phyloP scores from a whole-genome alignment of 108 stramenopile genomes.

The Chaetoceros tenuissimus region DNA sequence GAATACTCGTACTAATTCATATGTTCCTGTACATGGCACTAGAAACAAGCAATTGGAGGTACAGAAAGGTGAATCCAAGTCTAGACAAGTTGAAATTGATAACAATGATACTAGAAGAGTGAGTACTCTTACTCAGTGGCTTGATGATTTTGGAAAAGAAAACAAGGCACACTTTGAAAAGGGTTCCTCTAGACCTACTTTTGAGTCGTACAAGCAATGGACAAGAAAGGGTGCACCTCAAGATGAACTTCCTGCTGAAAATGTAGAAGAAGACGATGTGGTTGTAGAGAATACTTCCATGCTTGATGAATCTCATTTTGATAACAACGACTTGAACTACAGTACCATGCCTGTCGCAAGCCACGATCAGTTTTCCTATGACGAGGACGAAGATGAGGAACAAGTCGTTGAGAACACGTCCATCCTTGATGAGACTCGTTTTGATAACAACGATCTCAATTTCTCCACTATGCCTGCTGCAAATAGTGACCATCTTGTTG shows the following conservation, averaged over 20 bases:
- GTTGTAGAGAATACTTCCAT: background rate
- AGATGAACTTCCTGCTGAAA: too few species aligned
- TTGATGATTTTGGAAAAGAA: background rate
- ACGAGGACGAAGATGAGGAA: background rate
- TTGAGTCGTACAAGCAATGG: too few species aligned
- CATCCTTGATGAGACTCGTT: background rate
- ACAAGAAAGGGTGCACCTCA: too few species aligned
- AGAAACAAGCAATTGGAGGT: background rate
- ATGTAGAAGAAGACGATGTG: background rate
- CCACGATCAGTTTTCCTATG: too few species aligned
- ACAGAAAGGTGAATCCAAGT: too few species aligned
- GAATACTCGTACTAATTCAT: background rate
- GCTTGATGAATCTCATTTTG: background rate
- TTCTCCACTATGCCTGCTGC: background rate
- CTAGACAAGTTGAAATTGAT: background rate
- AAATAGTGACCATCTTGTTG: background rate
- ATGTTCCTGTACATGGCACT: background rate
- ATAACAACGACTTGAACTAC: background rate
- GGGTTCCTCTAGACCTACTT: background rate
- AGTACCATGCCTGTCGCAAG: background rate
- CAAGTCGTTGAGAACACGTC: background rate
- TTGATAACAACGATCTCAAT: background rate
- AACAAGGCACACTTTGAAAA: background rate
- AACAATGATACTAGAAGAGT: background rate
- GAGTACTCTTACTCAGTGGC: background rate